Conservation (phyloP, 2,329 filamentous ascomycete genomes). For the Fusarium penzigii region DNA sequence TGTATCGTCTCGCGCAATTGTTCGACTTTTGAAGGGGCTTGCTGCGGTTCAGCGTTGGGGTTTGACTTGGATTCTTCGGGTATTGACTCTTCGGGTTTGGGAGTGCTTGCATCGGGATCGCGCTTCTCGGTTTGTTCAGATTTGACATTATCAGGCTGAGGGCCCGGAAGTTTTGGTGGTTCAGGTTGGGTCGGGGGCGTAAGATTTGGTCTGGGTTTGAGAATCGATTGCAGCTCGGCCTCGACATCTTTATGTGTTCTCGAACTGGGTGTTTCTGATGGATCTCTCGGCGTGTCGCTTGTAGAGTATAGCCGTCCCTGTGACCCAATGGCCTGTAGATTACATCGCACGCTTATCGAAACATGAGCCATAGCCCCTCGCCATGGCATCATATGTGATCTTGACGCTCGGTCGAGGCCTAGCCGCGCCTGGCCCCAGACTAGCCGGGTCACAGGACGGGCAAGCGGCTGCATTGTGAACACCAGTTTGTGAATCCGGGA, state of each 20-base stretch:
- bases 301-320: conserved; percentile 30
- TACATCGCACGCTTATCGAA: conserved; percentile 24
- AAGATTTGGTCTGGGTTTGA: conserved; percentile 17
- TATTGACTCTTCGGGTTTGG: conserved; percentile 7
- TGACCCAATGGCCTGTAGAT: conserved; percentile 21
- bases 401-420: conserved; percentile 24
- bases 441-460: conserved; percentile 33
- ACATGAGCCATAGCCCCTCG: conserved; percentile 12
- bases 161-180: conserved; percentile 7
- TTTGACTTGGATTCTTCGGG: conserved; percentile 8
- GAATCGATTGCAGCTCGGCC: conserved; percentile 20
- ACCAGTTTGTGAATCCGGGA: conserved; percentile 13
- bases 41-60: conserved; percentile 7
- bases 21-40: conserved; percentile 15
- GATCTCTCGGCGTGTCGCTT: conserved; percentile 23
- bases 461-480: conserved; percentile 37
- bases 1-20: conserved; percentile 36
- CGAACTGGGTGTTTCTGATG: conserved; percentile 10
- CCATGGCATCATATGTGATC: conserved; percentile 20
- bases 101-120: conserved; percentile 3
- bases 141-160: conserved; percentile 1
- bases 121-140: conserved; percentile 1
- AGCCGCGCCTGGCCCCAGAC: conserved; percentile 32
- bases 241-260: conserved; percentile 18
- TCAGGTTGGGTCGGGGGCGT: conserved; percentile 12